These are phyloP conservation scores for Verticillium tricorpus DNA, from an alignment of 2,329 filamentous ascomycete species.

Conservation along the genomic window DNA sequence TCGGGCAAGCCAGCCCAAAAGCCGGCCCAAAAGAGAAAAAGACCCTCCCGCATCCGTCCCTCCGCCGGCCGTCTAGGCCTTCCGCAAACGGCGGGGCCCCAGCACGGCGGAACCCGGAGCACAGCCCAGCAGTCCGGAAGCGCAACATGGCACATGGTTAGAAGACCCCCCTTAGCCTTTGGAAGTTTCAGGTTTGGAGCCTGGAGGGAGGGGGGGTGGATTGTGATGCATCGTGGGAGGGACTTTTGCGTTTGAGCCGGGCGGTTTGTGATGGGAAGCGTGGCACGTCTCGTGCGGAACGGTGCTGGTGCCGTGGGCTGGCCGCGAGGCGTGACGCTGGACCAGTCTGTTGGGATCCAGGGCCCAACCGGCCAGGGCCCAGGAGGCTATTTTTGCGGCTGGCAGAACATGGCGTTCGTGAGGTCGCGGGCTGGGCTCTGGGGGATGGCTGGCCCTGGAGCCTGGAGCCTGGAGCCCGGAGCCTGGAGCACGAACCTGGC, in stretches of 20 bases:
- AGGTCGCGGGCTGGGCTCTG: not conserved
- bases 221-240: not conserved
- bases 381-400: not conserved
- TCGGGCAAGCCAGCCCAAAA: not conserved
- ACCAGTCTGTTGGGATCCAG: not conserved
- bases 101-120: not conserved
- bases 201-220: not conserved
- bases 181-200: not conserved
- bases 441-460: not conserved
- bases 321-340: not conserved
- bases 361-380: not conserved
- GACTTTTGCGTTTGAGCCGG: not conserved
- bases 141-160: not conserved
- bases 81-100: not conserved
- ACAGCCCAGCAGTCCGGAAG: not conserved
- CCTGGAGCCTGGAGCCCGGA: not conserved
- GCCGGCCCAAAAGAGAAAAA: not conserved
- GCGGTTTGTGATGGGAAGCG: not conserved
- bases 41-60: not conserved
- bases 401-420: not conserved
- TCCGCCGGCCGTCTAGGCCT: not conserved
- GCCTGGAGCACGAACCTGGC: not conserved
- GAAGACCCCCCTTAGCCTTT: not conserved
- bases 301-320: not conserved
- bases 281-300: not conserved